Conservation (phyloP, 2,329 filamentous ascomycete species). For the Byssochlamys sp. region DNA sequence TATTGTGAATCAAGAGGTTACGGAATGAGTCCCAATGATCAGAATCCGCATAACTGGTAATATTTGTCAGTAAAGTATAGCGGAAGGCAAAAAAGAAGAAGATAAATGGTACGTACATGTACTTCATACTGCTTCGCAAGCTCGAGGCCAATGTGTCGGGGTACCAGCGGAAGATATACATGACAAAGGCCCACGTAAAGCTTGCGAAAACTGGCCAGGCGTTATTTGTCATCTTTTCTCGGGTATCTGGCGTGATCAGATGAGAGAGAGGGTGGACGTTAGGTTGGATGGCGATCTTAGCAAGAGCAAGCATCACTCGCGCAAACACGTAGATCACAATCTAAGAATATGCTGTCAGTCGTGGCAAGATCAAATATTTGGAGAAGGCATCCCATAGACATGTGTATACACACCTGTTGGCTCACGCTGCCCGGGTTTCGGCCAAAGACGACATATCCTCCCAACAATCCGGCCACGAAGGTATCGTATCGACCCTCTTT, state of each 20-base stretch:
- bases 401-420: slow-evolving; percentile 49
- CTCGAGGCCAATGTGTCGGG: slow-evolving; percentile 85
- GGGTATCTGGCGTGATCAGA: slow-evolving; percentile 37
- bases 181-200: slow-evolving; percentile 82
- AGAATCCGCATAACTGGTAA: slow-evolving; percentile 59
- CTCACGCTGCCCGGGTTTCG: slow-evolving; percentile 69
- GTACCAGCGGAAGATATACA: slow-evolving; percentile 90
- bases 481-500: slow-evolving; percentile 67
- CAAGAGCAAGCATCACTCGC: slow-evolving; percentile 73
- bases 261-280: slow-evolving; percentile 33
- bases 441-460: slow-evolving; percentile 89
- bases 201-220: slow-evolving; percentile 91
- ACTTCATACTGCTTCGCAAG: slow-evolving; percentile 88
- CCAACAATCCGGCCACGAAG: slow-evolving; percentile 76
- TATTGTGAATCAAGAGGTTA: slow-evolving; percentile 80
- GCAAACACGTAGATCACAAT: slow-evolving; percentile 98
- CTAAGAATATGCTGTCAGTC: slow-evolving; percentile 33
- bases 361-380: neutral
- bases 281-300: slow-evolving; percentile 68
- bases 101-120: slow-evolving; percentile 60
- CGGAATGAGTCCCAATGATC: slow-evolving; percentile 79
- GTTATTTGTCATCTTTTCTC: slow-evolving; percentile 50
- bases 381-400: neutral
- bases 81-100: neutral
- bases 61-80: slow-evolving; percentile 1